Percentiles rank a stretch among this genome's conserved stretches.
Conservation (phyloP, 805 yeast species). For the Spencermartinsiella europaea region DNA sequence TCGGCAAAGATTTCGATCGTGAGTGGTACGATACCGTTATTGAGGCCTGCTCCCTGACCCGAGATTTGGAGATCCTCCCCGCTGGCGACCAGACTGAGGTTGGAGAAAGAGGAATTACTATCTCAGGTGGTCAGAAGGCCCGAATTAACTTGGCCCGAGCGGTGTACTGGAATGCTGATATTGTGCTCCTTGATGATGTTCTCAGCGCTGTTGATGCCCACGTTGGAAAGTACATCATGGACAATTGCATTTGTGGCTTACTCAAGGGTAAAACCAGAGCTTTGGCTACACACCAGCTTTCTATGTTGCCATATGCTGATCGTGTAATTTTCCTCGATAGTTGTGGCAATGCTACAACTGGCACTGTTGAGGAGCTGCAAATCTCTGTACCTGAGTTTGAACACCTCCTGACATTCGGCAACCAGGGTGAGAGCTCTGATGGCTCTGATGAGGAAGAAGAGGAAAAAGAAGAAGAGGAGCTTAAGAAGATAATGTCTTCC, state of each 20-base stretch:
- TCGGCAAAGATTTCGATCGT: slow-evolving; percentile 54
- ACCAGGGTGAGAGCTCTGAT: slow-evolving; percentile 12
- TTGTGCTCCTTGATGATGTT: slow-evolving; percentile 72
- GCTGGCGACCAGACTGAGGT: slow-evolving; percentile 79
- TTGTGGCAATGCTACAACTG: slow-evolving; percentile 57
- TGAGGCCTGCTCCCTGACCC: slow-evolving; percentile 57
- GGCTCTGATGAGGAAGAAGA: slow-evolving; percentile 12
- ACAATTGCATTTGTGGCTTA: slow-evolving; percentile 58
- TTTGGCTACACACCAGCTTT: slow-evolving; percentile 79
- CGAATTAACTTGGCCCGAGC: slow-evolving; percentile 80
- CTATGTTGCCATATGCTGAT: slow-evolving; percentile 65
- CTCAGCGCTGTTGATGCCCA: slow-evolving; percentile 85
- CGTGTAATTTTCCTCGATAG: slow-evolving; percentile 58
- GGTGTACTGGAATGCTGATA: slow-evolving; percentile 61
- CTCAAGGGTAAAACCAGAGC: slow-evolving; percentile 58
- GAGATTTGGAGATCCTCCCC: slow-evolving; percentile 61
- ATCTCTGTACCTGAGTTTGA: slow-evolving; percentile 43
- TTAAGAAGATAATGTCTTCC: slow-evolving; percentile 13
- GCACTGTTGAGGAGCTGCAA: slow-evolving; percentile 52
- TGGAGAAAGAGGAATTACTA: slow-evolving; percentile 84
- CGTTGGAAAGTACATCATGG: slow-evolving; percentile 74
- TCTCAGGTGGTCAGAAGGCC: slow-evolving; percentile 90
- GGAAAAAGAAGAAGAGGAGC: slow-evolving; percentile 21
- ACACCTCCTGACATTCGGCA: slow-evolving; percentile 31
- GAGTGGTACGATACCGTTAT: slow-evolving; percentile 50